Evolutionary conservation across 768 basidiomycete species (phyloP), one percentile per base, ranked within the genome.

Genomic region (Amanita pallidorosea): DNA sequence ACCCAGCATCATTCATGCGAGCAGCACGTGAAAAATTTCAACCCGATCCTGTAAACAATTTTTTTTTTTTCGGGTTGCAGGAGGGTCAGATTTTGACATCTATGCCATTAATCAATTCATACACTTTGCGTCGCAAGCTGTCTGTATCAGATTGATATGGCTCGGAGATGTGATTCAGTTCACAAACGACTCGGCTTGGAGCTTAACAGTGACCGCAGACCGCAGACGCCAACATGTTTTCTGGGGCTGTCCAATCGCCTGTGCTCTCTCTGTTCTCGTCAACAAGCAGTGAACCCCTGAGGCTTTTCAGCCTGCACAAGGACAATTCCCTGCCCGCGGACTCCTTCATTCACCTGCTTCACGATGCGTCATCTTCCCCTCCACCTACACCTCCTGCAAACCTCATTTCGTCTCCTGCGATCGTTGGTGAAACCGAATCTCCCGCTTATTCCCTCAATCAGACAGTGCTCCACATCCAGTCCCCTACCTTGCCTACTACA

Each of bases 381-480:
- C 48, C 64, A 36, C 81, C 81, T 25, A 49, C 65, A 7, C 52
- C 67, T 22, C 79, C 81, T 3, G 69, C 70, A 34, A 59, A 61
- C 4, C 65, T 81, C 38, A 72, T 85, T 37, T 58, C 65, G 27
- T 65, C 70, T 5, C 72, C 75, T 15, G 54, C 57, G 12, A 51
- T 65, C 31, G 62, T 66, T 49, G 53, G 49, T 7, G 63, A 66
- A 57, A 40, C 54, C 53, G 43, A 57, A 56, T 38, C 59, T 63
- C 38, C 59, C 56, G 59, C 71, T 58, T 60, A 70, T 45, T 47
- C 61, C 29, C 67, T 88, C 4, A 67, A 71, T 52, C 84, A 88
- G 61, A 82, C 79, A 1, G 85, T 88, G 1, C 72, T 90, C 12
- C 87, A 90, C 55, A 73, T 90, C 44, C 88, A 90, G 58, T 88